These are phyloP conservation scores for Silene coronaria DNA, from an alignment of 179 eudicot species.

Conservation along the genomic window DNA sequence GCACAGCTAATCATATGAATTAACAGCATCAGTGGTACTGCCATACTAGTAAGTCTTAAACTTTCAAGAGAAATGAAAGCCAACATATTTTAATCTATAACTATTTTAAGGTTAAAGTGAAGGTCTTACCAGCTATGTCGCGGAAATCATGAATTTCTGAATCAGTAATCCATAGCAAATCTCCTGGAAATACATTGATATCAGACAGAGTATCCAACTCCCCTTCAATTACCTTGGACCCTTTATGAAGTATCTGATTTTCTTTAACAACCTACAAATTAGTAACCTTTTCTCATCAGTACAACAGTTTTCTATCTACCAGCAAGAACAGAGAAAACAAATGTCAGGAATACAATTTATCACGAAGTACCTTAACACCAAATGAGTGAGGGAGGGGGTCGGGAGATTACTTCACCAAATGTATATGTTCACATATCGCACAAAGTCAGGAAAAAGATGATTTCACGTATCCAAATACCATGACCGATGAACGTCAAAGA, in stretches of 20 bases:
- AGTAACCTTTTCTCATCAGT: slow-evolving; percentile 16
- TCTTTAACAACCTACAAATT: slow-evolving; percentile 86
- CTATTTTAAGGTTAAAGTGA: neutral
- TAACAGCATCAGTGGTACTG: neutral
- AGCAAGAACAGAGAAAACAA: neutral
- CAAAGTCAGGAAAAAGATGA: no score
- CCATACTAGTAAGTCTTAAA: neutral
- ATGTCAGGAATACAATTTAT: neutral
- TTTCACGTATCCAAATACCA: neutral
- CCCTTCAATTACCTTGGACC: slow-evolving; percentile 64
- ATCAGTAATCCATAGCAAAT: slow-evolving; percentile 83
- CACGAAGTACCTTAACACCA: neutral
- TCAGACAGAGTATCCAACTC: slow-evolving; percentile 83
- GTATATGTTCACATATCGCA: neutral
- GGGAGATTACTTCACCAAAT: neutral
- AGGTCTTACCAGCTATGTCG: slow-evolving; percentile 84
- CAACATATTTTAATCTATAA: neutral
- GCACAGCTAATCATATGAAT: neutral
- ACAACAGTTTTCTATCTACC: slow-evolving; percentile 2
- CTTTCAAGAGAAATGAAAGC: neutral
- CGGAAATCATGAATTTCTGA: slow-evolving; percentile 91
- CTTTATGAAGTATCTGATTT: slow-evolving; percentile 92
- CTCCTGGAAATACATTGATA: slow-evolving; percentile 78
- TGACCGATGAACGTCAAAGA: neutral
- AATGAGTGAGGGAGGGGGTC: no score